A percentile compares a stretch with the other conserved stretches of the same genome.
These are phyloP conservation scores for Metarhizium anisopliae DNA, from an alignment of 2,329 filamentous ascomycete species.

Conservation along the genomic window DNA sequence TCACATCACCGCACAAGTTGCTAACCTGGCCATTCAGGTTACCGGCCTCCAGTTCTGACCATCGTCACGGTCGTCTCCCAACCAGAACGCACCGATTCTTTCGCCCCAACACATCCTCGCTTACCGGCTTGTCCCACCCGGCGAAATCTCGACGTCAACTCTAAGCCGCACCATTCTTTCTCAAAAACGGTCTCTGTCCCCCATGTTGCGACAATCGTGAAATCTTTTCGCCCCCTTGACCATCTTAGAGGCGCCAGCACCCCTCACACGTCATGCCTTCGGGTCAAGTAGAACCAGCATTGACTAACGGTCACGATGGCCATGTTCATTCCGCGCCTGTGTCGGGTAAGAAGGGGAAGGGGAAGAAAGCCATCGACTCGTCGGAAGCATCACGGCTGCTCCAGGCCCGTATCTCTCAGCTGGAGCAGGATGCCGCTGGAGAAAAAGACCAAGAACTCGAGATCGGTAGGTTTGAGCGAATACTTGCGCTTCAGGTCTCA, in stretches of 20 bases:
- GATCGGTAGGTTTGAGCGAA: slow-evolving; percentile 55
- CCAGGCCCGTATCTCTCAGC: slow-evolving; percentile 85
- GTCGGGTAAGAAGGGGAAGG: slow-evolving; percentile 68
- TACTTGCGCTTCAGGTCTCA: not conserved
- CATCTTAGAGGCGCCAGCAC: slow-evolving; percentile 8
- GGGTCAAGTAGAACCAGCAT: slow-evolving; percentile 31
- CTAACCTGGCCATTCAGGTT: slow-evolving; percentile 7
- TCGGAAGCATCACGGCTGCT: slow-evolving; percentile 87
- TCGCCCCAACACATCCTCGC: not conserved
- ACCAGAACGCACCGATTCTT: not conserved
- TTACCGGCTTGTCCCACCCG: not conserved
- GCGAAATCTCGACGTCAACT: not conserved
- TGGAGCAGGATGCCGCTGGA: slow-evolving; percentile 86
- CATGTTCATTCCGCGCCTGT: slow-evolving; percentile 29
- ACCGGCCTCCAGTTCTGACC: not conserved
- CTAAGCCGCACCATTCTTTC: too few relatives aligned
- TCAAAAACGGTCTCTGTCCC: not conserved
- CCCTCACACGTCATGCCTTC: slow-evolving; percentile 26
- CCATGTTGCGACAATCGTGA: slow-evolving; percentile 5
- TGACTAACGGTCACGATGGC: slow-evolving; percentile 32
- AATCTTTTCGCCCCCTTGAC: slow-evolving; percentile 8
- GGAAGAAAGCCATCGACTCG: slow-evolving; percentile 75
- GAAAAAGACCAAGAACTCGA: slow-evolving; percentile 94
- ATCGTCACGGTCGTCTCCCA: not conserved
- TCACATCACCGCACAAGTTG: slow-evolving; percentile 1